Percentiles rank a stretch among this genome's conserved stretches.
Conservation (phyloP, 1,284 basidiomycete species). For the Neotropicomus parvogracilis region DNA sequence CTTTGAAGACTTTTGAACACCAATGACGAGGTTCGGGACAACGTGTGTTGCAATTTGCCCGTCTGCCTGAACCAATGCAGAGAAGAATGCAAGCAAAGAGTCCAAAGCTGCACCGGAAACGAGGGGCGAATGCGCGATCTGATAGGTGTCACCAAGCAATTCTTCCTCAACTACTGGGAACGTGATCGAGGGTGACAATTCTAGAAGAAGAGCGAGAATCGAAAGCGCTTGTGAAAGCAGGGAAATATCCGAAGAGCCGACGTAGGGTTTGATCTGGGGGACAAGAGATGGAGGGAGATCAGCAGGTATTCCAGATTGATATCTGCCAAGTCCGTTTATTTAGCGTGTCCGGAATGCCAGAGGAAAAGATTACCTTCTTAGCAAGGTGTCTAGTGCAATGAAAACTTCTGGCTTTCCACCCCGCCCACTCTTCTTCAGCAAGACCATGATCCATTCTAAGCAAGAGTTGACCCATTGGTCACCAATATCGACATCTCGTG, state of each 20-base stretch:
- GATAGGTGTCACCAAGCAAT: slow-evolving; percentile 66
- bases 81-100: slow-evolving; percentile 77
- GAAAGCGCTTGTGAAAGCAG: slow-evolving; percentile 74
- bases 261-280: slow-evolving; percentile 69
- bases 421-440: slow-evolving; percentile 80
- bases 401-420: slow-evolving; percentile 81
- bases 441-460: slow-evolving; percentile 72
- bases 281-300: slow-evolving; percentile 63
- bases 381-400: slow-evolving; percentile 69
- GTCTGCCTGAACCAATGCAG: slow-evolving; percentile 77
- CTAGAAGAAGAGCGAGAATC: slow-evolving; percentile 68
- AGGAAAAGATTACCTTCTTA: slow-evolving; percentile 53
- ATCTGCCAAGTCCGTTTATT: slow-evolving; percentile 39
- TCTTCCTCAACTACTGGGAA: slow-evolving; percentile 72
- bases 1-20: slow-evolving; percentile 56
- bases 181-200: slow-evolving; percentile 59
- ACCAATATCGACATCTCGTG: slow-evolving; percentile 59
- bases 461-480: slow-evolving; percentile 80
- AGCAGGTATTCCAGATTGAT: slow-evolving; percentile 59
- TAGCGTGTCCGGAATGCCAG: slow-evolving; percentile 11
- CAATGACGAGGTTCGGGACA: slow-evolving; percentile 64
- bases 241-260: slow-evolving; percentile 71
- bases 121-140: slow-evolving; percentile 73
- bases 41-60: slow-evolving; percentile 75
- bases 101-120: slow-evolving; percentile 75